Base-by-base conservation (phyloP, 345 rosid species). In the Bruguiera parviflora region DNA sequence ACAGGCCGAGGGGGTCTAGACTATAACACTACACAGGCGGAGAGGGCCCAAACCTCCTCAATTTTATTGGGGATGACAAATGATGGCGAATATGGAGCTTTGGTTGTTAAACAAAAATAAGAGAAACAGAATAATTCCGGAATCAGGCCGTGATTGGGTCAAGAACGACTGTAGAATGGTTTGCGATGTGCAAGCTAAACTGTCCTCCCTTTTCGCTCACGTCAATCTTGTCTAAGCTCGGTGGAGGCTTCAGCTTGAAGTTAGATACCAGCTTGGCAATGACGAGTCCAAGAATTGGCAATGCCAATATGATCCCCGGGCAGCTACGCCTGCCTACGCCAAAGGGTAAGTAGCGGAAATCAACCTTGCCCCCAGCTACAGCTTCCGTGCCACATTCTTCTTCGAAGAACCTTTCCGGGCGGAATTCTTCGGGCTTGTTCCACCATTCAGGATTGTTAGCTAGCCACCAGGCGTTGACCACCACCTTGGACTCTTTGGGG, bases 391-490 rank as follows among this genome's bases (percentile, higher is more conserved):
- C 58, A 0, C 39, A 4, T 58, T 84, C 88, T 72, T 88, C 88
- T 49, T 82, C 81, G 35, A 88, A 20, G 78, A 88, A 88, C 46
- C 88, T 58, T 75, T 85, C 88, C 0, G 92, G 92, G 75, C 85
- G 61, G 51, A 88, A 88, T 53, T 84, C 79, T 33, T 71, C 78
- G 0, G 90, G 86, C 2, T 78, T 67, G 66, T 78, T 75, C 90
- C 88, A 86, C 88, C 81, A 75, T 13, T 77, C 71, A 3, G 88
- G 88, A 59, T 86, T 84, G 76, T 84, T 86, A 49, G 90, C 88
- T 20, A 85, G 67, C 92, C 92, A 85, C 92, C 88, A 85, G 4
- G 89, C 92, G 8, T 88, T 85, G 24, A 82, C 88, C 15, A 84
- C 84, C 39, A 88, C 85, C 73, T 88, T 88, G 4, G 88, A 80